Percentiles rank a stretch among this genome's conserved stretches.
phyloP scores from a whole-genome alignment of 176 grass and related monocot genomes.

The Aechmea fasciata region DNA sequence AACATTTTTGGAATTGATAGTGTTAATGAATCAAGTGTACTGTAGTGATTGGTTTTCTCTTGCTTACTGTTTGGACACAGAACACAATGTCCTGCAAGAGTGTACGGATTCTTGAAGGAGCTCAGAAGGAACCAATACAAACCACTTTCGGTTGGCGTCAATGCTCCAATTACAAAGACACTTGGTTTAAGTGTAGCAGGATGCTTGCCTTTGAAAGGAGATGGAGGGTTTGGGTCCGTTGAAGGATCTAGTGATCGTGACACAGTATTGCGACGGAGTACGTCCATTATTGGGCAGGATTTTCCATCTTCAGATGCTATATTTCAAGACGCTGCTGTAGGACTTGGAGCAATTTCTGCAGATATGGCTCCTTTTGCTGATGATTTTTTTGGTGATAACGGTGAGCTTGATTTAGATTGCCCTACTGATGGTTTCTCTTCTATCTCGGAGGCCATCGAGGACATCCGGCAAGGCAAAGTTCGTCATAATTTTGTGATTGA shows the following conservation, averaged over 20 bases:
- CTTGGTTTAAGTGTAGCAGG: background rate
- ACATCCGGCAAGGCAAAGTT: conserved; percentile 80
- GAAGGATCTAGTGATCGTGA: conserved; percentile 13
- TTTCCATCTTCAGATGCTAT: conserved; percentile 22
- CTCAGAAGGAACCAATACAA: background rate
- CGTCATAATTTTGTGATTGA: conserved; percentile 15
- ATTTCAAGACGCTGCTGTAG: conserved; percentile 28
- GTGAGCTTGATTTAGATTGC: conserved; percentile 66
- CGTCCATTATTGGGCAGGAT: conserved; percentile 51
- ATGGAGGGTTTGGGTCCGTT: background rate
- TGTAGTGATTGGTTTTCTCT: background rate
- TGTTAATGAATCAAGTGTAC: background rate
- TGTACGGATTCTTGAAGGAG: background rate
- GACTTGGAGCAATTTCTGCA: conserved; percentile 26
- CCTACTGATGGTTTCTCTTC: conserved; percentile 71
- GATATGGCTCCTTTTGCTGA: conserved; percentile 20
- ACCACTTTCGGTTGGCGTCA: background rate
- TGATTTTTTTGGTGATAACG: conserved; percentile 26
- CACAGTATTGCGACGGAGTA: conserved; percentile 26
- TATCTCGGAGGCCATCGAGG: conserved; percentile 59
- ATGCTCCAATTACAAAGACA: background rate
- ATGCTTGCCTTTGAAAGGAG: conserved; percentile 1
- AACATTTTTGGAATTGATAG: background rate
- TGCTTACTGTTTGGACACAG: background rate
- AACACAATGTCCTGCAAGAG: background rate